A percentile compares a stretch with the other conserved stretches of the same genome.
phyloP scores from a whole-genome alignment of 345 rosid genomes.

The Gossypium raimondii region DNA sequence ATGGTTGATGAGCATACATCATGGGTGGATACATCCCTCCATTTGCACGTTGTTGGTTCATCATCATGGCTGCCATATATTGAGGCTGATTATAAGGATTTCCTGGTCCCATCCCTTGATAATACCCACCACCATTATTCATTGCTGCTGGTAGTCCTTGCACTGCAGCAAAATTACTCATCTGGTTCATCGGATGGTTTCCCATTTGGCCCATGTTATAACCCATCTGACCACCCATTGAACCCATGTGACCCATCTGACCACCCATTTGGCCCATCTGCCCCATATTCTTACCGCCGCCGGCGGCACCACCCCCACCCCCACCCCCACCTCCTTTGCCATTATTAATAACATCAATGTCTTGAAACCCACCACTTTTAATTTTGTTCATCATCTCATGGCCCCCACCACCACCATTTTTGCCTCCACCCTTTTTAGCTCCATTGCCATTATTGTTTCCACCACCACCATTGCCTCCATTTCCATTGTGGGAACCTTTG shows the following conservation, averaged over 20 bases:
- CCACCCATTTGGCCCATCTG: conserved; percentile 27
- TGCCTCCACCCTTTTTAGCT: conserved; percentile 52
- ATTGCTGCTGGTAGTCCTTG: conserved; percentile 62
- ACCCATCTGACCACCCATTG: conserved; percentile 26
- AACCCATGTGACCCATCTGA: conserved; percentile 30
- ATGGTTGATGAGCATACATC: conserved; percentile 59
- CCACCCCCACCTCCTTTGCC: conserved; percentile 30
- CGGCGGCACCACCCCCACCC: conserved; percentile 24
- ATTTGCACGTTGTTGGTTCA: conserved; percentile 45
- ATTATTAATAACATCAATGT: conserved; percentile 36
- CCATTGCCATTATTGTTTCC: conserved; percentile 43
- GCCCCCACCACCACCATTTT: conserved; percentile 44
- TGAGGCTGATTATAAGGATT: conserved; percentile 62
- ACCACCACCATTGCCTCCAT: conserved; percentile 33
- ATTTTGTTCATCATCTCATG: conserved; percentile 23
- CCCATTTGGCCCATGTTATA: conserved; percentile 22
- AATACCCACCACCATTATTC: conserved; percentile 46
- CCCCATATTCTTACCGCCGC: conserved; percentile 29
- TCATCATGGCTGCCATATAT: conserved; percentile 59
- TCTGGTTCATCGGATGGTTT: conserved; percentile 30
- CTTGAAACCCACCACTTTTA: conserved; percentile 40
- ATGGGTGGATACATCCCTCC: conserved; percentile 78
- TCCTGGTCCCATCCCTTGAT: conserved; percentile 47
- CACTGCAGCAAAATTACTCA: conserved; percentile 53
- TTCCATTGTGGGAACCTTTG: conserved; percentile 32